Evolutionary conservation across 352 stramenopile genomes (phyloP), one percentile per base, ranked within the genome.

Genomic region (Phytopythium vexans): DNA sequence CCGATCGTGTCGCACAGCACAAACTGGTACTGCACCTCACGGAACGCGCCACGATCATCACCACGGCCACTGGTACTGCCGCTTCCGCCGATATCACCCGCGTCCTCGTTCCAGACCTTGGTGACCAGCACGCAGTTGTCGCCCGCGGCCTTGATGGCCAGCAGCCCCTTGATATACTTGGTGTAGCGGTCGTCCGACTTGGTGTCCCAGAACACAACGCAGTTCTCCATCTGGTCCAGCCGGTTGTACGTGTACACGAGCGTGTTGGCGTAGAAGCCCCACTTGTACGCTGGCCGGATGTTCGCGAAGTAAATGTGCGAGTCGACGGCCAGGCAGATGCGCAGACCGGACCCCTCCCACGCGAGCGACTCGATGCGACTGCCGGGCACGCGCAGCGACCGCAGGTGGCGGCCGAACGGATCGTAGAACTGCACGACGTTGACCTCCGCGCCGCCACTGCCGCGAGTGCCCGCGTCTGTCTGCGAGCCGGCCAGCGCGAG

Each of bases 221-320:
- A 86, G 53, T 91, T 92, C 60, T 95, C 86, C 9, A 88, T 88
- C 52, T 91, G 81, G 57, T 97, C 89, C 6, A 86, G 62, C 27
- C 85, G 87, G 46, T 92, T 91, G 80, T 96, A 96, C 52, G 90
- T 88, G 66, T 96, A 97, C 12, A 94, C 89, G 43, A 98, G 58
- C n/a, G 89, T 95, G 51, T 91, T 88, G 12, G 71, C 64, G 52
- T 95, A 96, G 52, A 85, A 96, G 10, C 86, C 86, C 89, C 89
- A 98, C 42, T 90, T 91, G 75, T 98, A 97, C 38, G 85, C 81
- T 15, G 83, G 89, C 6, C 94, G 86, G 43, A 98, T 94, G 69
- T 97, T 98, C 36, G 93, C 94, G 70, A 98, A 98, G 77, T 96
- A 98, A 49, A 98, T 97, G 74, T 95, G 92, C 15, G 88, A 92